phyloP scores from a whole-genome alignment of 2,329 filamentous ascomycete species.

The Colletotrichum tanaceti region DNA sequence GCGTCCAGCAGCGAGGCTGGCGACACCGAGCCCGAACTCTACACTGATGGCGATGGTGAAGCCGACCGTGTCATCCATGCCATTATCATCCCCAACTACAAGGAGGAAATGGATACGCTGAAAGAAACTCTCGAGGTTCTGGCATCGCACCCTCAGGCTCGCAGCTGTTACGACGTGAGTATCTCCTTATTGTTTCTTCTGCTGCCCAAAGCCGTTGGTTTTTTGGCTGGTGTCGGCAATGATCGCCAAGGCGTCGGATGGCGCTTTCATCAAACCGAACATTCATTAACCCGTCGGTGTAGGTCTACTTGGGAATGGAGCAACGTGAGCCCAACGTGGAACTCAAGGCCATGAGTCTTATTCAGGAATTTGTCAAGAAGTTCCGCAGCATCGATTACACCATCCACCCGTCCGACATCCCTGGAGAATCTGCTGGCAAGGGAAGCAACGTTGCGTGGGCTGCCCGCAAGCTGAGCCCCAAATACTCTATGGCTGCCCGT shows the following conservation, averaged over 20 bases:
- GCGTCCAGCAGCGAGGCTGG: constrained; percentile 63
- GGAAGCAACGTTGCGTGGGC: constrained; percentile 81
- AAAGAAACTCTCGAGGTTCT: constrained; percentile 76
- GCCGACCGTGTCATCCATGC: constrained; percentile 68
- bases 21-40: constrained; percentile 61
- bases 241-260: not conserved
- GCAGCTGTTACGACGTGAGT: constrained; percentile 76
- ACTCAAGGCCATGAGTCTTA: constrained; percentile 70
- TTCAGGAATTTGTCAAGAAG: constrained; percentile 71
- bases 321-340: constrained; percentile 71
- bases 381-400: constrained; percentile 77
- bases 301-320: constrained; percentile 82
- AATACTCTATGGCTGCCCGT: constrained; percentile 64
- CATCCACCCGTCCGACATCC: constrained; percentile 73
- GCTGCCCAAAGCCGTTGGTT: not conserved
- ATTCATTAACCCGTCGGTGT: constrained; percentile 29
- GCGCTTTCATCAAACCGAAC: not conserved
- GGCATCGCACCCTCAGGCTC: constrained; percentile 73
- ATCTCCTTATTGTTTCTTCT: not conserved
- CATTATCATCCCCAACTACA: constrained; percentile 79
- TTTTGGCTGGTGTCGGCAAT: not conserved
- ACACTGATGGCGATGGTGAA: constrained; percentile 57
- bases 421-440: constrained; percentile 77
- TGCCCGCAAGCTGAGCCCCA: constrained; percentile 72
- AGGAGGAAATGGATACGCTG: constrained; percentile 76